These are phyloP conservation scores for Colletotrichum chlorophyti DNA, from an alignment of 2,329 filamentous ascomycete genomes.

Conservation along the genomic window DNA sequence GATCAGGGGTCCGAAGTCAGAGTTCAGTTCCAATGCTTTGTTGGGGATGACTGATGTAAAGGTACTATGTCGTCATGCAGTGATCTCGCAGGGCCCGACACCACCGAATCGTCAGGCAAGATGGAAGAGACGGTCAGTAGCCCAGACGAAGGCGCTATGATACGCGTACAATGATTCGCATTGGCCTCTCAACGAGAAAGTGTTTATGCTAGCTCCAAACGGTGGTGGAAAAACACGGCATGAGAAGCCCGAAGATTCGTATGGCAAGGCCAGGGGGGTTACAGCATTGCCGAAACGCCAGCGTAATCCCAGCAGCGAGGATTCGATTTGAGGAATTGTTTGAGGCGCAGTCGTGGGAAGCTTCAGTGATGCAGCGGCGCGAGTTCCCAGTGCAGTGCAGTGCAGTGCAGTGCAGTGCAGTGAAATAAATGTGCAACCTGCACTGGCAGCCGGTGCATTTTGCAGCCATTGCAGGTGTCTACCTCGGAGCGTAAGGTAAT, in stretches of 20 bases:
- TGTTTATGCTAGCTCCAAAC: conserved; percentile 25
- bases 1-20: conserved; percentile 8
- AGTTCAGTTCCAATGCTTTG: neutral
- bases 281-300: conserved; percentile 9
- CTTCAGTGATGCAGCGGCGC: conserved; percentile 21
- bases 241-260: neutral
- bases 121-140: neutral
- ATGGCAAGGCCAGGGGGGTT: no score
- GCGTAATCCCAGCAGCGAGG: conserved; percentile 7
- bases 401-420: no score
- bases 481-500: no score
- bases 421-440: neutral
- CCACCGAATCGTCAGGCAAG: neutral
- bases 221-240: neutral
- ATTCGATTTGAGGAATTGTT: conserved; percentile 2
- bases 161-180: conserved; percentile 16
- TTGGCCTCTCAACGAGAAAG: conserved; percentile 18
- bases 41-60: conserved; percentile 10
- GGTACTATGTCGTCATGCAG: conserved; percentile 17
- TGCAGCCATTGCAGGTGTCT: no score
- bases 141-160: conserved; percentile 6
- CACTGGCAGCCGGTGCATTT: neutral
- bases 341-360: conserved; percentile 25
- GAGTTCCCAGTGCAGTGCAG: conserved; percentile 1
- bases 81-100: neutral